A percentile compares a stretch with the other conserved stretches of the same genome.
Evolutionary conservation across 1,139 yeast genomes (phyloP).

Genomic region (Blastobotrys petasosporus): DNA sequence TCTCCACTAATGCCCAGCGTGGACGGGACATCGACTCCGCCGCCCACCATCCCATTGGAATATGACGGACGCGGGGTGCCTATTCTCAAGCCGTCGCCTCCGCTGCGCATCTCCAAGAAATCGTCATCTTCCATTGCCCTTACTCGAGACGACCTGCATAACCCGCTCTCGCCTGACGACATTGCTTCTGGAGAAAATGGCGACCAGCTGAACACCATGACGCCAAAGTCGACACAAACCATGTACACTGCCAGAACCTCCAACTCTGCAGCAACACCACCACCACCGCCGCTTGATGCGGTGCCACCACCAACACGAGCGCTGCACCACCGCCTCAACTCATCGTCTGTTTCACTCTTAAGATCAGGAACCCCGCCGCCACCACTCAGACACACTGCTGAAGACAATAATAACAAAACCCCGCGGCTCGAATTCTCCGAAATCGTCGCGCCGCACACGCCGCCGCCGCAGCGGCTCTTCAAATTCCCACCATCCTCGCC

Average conservation of each 20-base stretch:
- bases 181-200: no score
- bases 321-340: no score
- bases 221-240: background rate
- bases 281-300: no score
- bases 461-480: background rate
- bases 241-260: background rate
- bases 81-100: conserved; percentile 9
- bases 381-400: no score
- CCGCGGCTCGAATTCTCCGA: background rate
- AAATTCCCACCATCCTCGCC: background rate
- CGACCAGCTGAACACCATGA: background rate
- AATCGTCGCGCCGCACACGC: conserved; percentile 9
- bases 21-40: no score
- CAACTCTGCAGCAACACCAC: background rate
- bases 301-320: no score
- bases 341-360: no score
- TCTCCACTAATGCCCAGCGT: no score
- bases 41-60: background rate
- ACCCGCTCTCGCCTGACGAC: no score
- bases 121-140: background rate
- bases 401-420: no score
- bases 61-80: conserved; percentile 1
- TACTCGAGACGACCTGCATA: background rate
- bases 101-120: conserved; percentile 6
- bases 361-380: no score